Evolutionary conservation across 2,329 filamentous ascomycete genomes (phyloP), one percentile per base, ranked within the genome.

Genomic region (Botrytis fabae): DNA sequence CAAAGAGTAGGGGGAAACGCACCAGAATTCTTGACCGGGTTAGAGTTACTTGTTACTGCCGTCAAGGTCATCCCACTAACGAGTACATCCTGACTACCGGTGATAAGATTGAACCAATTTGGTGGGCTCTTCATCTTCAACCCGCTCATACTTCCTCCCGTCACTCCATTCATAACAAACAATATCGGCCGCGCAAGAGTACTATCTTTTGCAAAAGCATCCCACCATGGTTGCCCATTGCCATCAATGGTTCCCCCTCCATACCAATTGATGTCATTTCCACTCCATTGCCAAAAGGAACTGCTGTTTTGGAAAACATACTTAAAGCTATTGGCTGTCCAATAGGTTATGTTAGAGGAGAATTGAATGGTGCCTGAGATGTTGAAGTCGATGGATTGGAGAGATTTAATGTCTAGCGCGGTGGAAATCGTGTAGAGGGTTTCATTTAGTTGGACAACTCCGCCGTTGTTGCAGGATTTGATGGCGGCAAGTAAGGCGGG

Each of bases 71-170:
- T 64, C 2, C 69, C 69, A 54, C 69, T 71, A 20, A 71, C 7
- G 22, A 71, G 9, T 12, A 71, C 59, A 57, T 71, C 69, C 12
- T 71, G 18, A 51, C 59, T 51, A 4, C 60, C 59, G 1, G 60
- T 64, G 20, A 71, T 51, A 10, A 71, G 54, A 57, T 71, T 71
- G n/a, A 71, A 71, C 69, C 69, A 71, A 48, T 64, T 65, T 3
- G 69, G 69, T 6, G 69, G 60, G 44, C 60, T 71, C 7, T 42
- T 71, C 69, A 71, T 71, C 12, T 40, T 64, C 16, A 71, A 18
- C 9, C 44, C 46, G 16, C 42, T 64, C 69, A 71, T 64, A 71
- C 57, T 57, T 18, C 60, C 69, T 16, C 69, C 69, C 5, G 42
- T 65, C 14, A 71, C 25, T 8, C 69, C 69, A 65, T 71, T 64